Evolutionary conservation across 345 rosid species (phyloP).

Genomic region (Salix purpurea): DNA sequence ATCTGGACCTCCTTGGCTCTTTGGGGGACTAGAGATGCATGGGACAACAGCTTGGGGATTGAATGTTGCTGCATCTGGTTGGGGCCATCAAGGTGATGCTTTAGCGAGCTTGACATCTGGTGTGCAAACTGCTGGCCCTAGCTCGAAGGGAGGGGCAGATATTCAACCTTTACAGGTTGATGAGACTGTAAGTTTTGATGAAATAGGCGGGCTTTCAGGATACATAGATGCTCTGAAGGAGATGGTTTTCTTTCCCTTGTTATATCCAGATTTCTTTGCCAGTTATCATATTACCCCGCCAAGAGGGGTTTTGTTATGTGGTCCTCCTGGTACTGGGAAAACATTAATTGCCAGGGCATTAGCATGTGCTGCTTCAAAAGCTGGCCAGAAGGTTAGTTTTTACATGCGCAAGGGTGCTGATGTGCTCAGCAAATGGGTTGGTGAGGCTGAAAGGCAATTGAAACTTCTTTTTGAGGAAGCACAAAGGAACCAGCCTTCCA

Average conservation of each 20-base stretch:
- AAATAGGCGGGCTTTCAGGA: slow-evolving; percentile 92
- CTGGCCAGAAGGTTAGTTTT: slow-evolving; percentile 99
- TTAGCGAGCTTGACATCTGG: slow-evolving; percentile 71
- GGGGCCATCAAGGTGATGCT: slow-evolving; percentile 97
- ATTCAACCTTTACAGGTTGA: slow-evolving; percentile 98
- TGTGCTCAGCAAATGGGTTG: slow-evolving; percentile 99
- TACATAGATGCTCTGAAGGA: slow-evolving; percentile 96
- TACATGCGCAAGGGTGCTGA: slow-evolving; percentile 99
- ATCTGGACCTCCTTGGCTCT: slow-evolving; percentile 96
- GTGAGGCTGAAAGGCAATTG: slow-evolving; percentile 99
- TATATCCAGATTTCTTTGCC: slow-evolving; percentile 98
- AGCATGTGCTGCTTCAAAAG: slow-evolving; percentile 99
- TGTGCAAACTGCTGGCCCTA: slow-evolving; percentile 98
- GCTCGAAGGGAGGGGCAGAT: slow-evolving; percentile 99
- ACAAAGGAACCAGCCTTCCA: slow-evolving; percentile 96
- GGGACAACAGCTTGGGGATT: slow-evolving; percentile 78
- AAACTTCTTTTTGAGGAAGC: slow-evolving; percentile 98
- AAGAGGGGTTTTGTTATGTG: slow-evolving; percentile 94
- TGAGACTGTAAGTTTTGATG: slow-evolving; percentile 87
- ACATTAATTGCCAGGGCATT: slow-evolving; percentile 98
- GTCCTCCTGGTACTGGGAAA: slow-evolving; percentile 99
- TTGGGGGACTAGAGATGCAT: slow-evolving; percentile 90
- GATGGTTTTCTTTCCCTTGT: slow-evolving; percentile 96
- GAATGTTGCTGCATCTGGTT: slow-evolving; percentile 97
- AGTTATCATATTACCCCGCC: slow-evolving; percentile 96